Percentiles rank a stretch among this genome's conserved stretches.
These are phyloP conservation scores for Trypanosoma boissoni DNA, from an alignment of 208 protist species.

Conservation along the genomic window DNA sequence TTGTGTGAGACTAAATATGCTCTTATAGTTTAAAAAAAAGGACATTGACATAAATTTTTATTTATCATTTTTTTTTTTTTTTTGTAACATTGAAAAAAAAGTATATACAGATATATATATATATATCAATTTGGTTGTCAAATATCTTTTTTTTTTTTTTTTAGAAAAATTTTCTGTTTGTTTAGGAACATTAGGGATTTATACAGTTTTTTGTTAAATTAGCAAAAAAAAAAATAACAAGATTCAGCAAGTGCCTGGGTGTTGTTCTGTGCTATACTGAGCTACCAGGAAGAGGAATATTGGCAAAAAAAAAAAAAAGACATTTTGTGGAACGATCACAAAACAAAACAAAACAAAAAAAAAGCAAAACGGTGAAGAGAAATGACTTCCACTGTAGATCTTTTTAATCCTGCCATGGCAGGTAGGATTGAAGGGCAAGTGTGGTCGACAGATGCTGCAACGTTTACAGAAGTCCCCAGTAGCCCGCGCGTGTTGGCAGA, in stretches of 20 bases:
- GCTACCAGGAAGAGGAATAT: no score
- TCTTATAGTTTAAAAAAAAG: no score
- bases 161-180: not conserved
- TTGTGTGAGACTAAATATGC: no score
- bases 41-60: not conserved
- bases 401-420: constrained; percentile 28
- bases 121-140: not conserved
- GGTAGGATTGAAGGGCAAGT: constrained; percentile 32
- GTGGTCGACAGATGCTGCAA: constrained; percentile 40
- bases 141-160: not conserved
- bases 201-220: no score
- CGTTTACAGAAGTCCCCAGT: constrained; percentile 60
- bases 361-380: not conserved
- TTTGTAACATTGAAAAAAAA: no score
- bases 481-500: constrained; percentile 69
- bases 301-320: no score
- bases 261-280: no score
- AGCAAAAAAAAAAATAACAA: no score
- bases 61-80: not conserved
- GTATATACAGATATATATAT: not conserved
- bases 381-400: constrained; percentile 32
- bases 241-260: no score
- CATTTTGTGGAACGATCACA: constrained; percentile 1
- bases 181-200: no score
- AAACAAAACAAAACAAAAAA: constrained; percentile 14